Percentiles rank a stretch among this genome's conserved stretches.
Evolutionary conservation across 2,329 filamentous ascomycete genomes (phyloP).

Genomic region (Fusarium sp.): DNA sequence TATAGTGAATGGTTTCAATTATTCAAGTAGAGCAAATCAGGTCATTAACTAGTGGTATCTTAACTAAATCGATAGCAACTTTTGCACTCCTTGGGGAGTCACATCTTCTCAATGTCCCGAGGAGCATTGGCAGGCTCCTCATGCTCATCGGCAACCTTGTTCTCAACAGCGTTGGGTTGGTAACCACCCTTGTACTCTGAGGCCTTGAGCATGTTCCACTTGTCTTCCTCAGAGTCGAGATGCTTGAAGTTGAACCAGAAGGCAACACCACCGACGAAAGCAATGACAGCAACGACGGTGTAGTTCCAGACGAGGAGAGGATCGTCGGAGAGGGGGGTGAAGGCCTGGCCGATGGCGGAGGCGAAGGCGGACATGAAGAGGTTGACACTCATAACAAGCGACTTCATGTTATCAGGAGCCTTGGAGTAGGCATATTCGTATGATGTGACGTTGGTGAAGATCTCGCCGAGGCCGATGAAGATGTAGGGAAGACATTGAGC

Average conservation of each 20-base stretch:
- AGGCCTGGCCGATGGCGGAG: conserved; percentile 75
- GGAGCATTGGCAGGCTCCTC: conserved; percentile 28
- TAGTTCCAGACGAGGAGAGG: conserved; percentile 80
- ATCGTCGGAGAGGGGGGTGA: conserved; percentile 70
- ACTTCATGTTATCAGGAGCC: conserved; percentile 83
- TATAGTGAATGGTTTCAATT: not conserved
- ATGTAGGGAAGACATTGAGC: conserved; percentile 64
- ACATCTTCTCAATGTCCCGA: conserved; percentile 37
- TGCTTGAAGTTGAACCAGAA: conserved; percentile 77
- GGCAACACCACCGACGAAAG: conserved; percentile 68
- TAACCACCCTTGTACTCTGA: conserved; percentile 56
- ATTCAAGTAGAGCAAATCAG: conserved; percentile 2
- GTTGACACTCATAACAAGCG: conserved; percentile 76
- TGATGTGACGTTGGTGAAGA: conserved; percentile 67
- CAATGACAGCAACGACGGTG: conserved; percentile 68
- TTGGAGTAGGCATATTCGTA: conserved; percentile 83
- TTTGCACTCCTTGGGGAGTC: conserved; percentile 11
- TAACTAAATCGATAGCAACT: conserved; percentile 25
- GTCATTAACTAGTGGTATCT: conserved; percentile 33
- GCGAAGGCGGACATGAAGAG: conserved; percentile 78
- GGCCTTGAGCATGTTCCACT: conserved; percentile 70
- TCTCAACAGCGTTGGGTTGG: conserved; percentile 51
- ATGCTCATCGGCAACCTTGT: conserved; percentile 42
- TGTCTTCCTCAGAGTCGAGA: conserved; percentile 75
- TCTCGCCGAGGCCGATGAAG: conserved; percentile 63